These are phyloP conservation scores for Tylopilus plumbeoviolaceoides DNA, from an alignment of 768 basidiomycete genomes.

Conservation along the genomic window DNA sequence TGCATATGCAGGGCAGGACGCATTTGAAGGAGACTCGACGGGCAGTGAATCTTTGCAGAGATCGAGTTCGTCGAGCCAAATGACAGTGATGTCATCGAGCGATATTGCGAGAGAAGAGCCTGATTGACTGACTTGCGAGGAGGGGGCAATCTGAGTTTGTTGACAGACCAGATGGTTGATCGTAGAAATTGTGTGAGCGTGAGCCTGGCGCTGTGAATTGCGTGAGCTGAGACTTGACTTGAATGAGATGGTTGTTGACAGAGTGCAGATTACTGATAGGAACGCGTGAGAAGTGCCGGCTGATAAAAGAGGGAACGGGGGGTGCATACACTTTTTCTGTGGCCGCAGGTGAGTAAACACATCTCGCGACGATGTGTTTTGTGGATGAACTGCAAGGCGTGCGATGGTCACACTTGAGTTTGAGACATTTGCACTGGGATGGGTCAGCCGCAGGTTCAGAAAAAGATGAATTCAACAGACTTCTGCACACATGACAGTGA, in stretches of 20 bases:
- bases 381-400: no score
- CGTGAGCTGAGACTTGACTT: conserved; percentile 59
- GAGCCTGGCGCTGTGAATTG: conserved; percentile 38
- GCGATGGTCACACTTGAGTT: no score
- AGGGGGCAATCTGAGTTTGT: conserved; percentile 26
- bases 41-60: no score
- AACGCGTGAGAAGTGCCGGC: neutral
- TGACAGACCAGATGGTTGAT: conserved; percentile 13
- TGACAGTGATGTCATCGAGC: no score
- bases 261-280: conserved; percentile 68
- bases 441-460: conserved; percentile 3
- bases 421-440: conserved; percentile 77
- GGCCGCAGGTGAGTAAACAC: conserved; percentile 74
- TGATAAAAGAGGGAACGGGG: neutral
- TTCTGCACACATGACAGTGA: no score
- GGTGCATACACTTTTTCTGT: conserved; percentile 75
- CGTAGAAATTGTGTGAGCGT: conserved; percentile 18
- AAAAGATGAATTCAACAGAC: conserved; percentile 33
- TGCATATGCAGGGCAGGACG: no score
- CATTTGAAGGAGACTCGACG: no score
- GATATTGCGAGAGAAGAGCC: no score
- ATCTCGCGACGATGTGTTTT: no score
- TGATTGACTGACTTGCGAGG: conserved; percentile 37
- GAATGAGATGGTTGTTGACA: conserved; percentile 72
- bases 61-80: no score